Evolutionary conservation across 495 filamentous ascomycete genomes (phyloP).

Genomic region (Letharia lupina): DNA sequence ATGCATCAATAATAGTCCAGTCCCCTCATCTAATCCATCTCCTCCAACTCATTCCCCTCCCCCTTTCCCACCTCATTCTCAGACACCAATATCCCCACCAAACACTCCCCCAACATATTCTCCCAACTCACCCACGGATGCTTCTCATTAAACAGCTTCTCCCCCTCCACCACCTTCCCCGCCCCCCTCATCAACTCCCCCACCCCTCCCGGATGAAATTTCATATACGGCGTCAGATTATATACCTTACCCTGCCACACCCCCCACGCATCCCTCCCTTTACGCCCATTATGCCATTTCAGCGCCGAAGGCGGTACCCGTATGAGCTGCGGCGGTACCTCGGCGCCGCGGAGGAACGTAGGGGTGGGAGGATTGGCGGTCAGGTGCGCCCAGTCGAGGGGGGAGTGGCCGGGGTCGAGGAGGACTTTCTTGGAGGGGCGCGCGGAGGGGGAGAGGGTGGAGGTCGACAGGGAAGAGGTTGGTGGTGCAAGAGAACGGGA

Average conservation of each 20-base stretch:
- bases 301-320: conserved; percentile 74
- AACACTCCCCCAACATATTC: conserved; percentile 76
- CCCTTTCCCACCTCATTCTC: conserved; percentile 51
- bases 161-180: conserved; percentile 59
- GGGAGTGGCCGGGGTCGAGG: conserved; percentile 79
- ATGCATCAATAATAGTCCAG: no score
- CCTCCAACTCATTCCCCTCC: conserved; percentile 48
- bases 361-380: conserved; percentile 50
- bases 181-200: conserved; percentile 75
- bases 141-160: conserved; percentile 76
- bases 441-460: conserved; percentile 32
- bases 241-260: conserved; percentile 81
- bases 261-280: conserved; percentile 81
- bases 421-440: conserved; percentile 50
- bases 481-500: conserved; percentile 34
- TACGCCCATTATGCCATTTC: conserved; percentile 63
- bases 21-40: conserved; percentile 78
- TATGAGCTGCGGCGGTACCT: conserved; percentile 43
- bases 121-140: conserved; percentile 99
- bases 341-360: conserved; percentile 56
- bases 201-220: conserved; percentile 88
- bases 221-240: conserved; percentile 82
- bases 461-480: conserved; percentile 29
- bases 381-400: conserved; percentile 89
- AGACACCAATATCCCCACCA: conserved; percentile 75